A percentile compares a stretch with the other conserved stretches of the same genome.
These are phyloP conservation scores for Phytophthora melonis DNA, from an alignment of 352 stramenopile genomes.

Conservation along the genomic window DNA sequence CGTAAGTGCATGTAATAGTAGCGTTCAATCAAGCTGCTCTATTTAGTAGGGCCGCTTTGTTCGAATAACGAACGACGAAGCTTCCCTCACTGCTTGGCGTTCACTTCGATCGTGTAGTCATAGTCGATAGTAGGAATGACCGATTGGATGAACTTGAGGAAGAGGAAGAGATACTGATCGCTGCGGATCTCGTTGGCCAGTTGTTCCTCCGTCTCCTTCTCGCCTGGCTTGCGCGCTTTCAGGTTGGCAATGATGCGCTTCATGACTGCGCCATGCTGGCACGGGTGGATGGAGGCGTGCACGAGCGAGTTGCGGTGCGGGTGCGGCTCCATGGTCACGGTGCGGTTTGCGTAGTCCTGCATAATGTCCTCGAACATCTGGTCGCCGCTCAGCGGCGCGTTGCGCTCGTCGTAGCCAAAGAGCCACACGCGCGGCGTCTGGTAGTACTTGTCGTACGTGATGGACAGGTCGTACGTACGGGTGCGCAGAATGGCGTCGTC, in stretches of 20 bases:
- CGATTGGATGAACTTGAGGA: constrained; percentile 99
- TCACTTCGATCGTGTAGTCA: constrained; percentile 99
- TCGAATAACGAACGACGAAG: neutral
- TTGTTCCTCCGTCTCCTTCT: constrained; percentile 39
- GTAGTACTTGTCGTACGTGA: constrained; percentile 99
- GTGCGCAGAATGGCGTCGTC: constrained; percentile 95
- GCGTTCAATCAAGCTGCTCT: neutral
- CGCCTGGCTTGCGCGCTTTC: constrained; percentile 57
- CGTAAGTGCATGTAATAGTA: neutral
- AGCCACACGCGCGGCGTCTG: constrained; percentile 99
- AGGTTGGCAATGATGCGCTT: constrained; percentile 98
- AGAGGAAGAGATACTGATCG: constrained; percentile 99
- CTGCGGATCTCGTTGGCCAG: constrained; percentile 75
- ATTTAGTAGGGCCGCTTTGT: neutral
- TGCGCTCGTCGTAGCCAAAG: constrained; percentile 95
- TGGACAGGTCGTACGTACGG: constrained; percentile 98
- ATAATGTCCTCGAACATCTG: constrained; percentile 99
- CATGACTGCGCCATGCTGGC: constrained; percentile 98
- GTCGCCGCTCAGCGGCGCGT: constrained; percentile 87
- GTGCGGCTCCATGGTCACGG: constrained; percentile 98
- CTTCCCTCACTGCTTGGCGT: constrained; percentile 62
- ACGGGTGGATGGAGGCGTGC: constrained; percentile 98
- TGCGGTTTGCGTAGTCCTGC: constrained; percentile 99
- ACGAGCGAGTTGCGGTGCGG: constrained; percentile 91
- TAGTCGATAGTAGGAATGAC: constrained; percentile 99